These are phyloP conservation scores for Saccharomycopsis guyanensis DNA, from an alignment of 805 yeast species.

Conservation along the genomic window DNA sequence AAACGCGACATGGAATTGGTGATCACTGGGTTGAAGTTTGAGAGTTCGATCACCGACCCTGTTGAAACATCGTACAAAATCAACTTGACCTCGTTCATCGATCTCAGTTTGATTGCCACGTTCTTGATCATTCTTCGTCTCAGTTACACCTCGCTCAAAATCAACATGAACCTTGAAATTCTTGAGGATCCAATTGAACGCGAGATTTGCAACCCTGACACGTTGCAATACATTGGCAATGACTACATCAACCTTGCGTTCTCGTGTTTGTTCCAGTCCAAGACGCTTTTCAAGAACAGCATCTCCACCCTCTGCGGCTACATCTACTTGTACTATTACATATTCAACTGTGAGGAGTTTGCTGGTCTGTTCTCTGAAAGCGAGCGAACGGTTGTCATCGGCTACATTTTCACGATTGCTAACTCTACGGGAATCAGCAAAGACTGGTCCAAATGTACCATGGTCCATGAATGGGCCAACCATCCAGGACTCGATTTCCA, in stretches of 20 bases:
- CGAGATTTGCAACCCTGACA: slow-evolving; percentile 1
- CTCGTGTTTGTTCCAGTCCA: slow-evolving; percentile 2
- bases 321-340: slow-evolving; percentile 6
- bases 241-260: slow-evolving; percentile 10
- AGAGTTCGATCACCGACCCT: neutral
- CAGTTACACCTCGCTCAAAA: slow-evolving; percentile 7
- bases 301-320: neutral
- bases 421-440: slow-evolving; percentile 1
- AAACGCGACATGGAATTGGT: slow-evolving; percentile 17
- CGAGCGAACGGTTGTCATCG: slow-evolving; percentile 1
- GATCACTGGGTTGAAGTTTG: slow-evolving; percentile 12
- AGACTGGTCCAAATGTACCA: slow-evolving; percentile 5
- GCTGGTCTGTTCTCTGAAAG: slow-evolving; percentile 1
- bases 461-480: neutral
- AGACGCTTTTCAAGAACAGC: slow-evolving; percentile 6
- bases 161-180: neutral
- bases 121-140: slow-evolving; percentile 12
- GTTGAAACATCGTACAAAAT: neutral
- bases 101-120: slow-evolving; percentile 8
- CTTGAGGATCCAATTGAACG: slow-evolving; percentile 2
- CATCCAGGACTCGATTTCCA: slow-evolving; percentile 7
- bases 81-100: slow-evolving; percentile 5
- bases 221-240: slow-evolving; percentile 6
- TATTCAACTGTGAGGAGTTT: slow-evolving; percentile 3
- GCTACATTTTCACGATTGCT: neutral